Evolutionary conservation across 1,139 yeast species (phyloP).

Genomic region (Suhomyces ambrosiae): DNA sequence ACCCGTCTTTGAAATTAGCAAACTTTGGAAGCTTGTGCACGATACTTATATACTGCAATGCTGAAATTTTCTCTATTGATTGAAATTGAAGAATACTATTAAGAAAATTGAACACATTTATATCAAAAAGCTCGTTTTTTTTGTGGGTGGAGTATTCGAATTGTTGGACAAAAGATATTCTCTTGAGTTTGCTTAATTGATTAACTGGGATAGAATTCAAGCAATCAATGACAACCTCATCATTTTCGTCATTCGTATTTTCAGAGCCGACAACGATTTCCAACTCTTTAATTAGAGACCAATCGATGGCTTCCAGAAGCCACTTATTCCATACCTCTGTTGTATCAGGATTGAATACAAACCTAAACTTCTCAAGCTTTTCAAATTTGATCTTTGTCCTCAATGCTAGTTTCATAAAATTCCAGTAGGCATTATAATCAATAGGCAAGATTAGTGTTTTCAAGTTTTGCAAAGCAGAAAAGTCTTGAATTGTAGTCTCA

Average conservation of each 20-base stretch:
- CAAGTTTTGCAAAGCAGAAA: neutral
- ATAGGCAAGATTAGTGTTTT: conserved; percentile 22
- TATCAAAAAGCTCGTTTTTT: conserved; percentile 59
- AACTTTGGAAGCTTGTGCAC: conserved; percentile 52
- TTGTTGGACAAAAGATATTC: conserved; percentile 51
- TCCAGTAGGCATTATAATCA: conserved; percentile 20
- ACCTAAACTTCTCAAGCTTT: conserved; percentile 20
- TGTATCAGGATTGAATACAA: conserved; percentile 18
- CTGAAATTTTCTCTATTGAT: conserved; percentile 12
- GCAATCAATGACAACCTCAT: conserved; percentile 9
- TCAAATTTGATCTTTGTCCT: conserved; percentile 4
- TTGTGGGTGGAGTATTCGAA: conserved; percentile 49
- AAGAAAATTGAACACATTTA: conserved; percentile 48
- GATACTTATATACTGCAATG: conserved; percentile 43
- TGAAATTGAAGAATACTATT: conserved; percentile 23
- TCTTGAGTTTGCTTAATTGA: conserved; percentile 24
- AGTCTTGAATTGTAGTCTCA: neutral
- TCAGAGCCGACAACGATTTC: conserved; percentile 29
- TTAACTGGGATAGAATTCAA: conserved; percentile 15
- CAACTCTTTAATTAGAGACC: conserved; percentile 24
- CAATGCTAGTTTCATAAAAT: conserved; percentile 16
- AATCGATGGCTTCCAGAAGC: conserved; percentile 17
- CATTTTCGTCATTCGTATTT: neutral
- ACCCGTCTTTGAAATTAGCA: conserved; percentile 49
- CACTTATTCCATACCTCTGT: conserved; percentile 9